These are phyloP conservation scores for Volvariella surrecta DNA, from an alignment of 1,284 basidiomycete species.

Conservation along the genomic window DNA sequence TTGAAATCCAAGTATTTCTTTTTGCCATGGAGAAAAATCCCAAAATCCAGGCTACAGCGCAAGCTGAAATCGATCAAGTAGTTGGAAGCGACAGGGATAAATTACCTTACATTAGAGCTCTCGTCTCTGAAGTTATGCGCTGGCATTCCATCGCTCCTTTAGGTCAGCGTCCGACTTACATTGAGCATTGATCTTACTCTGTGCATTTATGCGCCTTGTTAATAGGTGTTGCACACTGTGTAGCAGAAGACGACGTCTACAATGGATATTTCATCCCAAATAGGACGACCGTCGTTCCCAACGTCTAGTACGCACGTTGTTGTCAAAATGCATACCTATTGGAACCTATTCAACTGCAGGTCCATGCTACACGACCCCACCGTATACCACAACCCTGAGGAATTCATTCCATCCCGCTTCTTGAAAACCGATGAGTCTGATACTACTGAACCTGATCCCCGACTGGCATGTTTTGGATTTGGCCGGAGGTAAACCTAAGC, in stretches of 20 bases:
- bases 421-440: background rate
- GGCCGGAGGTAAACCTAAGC: constrained; percentile 3
- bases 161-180: background rate
- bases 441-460: background rate
- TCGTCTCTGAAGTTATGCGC: constrained; percentile 15
- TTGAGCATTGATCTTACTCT: background rate
- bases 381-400: constrained; percentile 11
- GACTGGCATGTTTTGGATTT: constrained; percentile 1
- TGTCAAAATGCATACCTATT: background rate
- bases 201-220: background rate
- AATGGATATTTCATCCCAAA: constrained; percentile 5
- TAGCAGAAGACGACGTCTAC: constrained; percentile 5
- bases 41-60: constrained; percentile 20
- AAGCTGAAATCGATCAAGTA: constrained; percentile 16
- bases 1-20: constrained; percentile 15
- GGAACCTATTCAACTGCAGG: constrained; percentile 4
- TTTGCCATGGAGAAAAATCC: constrained; percentile 24
- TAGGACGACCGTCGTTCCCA: constrained; percentile 4
- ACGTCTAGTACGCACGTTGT: constrained; percentile 6
- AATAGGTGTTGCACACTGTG: constrained; percentile 3
- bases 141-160: constrained; percentile 11
- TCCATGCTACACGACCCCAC: constrained; percentile 12
- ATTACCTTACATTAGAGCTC: constrained; percentile 19
- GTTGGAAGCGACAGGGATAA: constrained; percentile 15
- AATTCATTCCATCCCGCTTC: constrained; percentile 14